Evolutionary conservation across 192 early-diverging fungal species (phyloP).

Genomic region (Chytriomyces confervae): DNA sequence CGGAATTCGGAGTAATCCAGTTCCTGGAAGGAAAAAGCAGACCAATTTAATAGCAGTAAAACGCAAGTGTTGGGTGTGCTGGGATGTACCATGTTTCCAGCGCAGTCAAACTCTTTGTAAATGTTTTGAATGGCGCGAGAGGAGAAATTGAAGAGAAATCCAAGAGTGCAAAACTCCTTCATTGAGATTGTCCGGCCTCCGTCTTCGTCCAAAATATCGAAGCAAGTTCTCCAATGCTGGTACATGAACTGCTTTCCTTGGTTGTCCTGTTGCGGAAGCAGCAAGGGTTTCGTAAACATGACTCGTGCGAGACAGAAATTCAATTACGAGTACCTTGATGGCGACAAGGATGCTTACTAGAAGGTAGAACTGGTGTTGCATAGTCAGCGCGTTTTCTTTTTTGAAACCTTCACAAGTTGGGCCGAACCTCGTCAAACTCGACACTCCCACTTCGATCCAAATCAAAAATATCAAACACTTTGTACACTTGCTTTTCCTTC

Average conservation of each 20-base stretch:
- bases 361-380: conserved; percentile 48
- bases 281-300: neutral
- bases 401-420: neutral
- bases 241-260: conserved; percentile 57
- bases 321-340: conserved; percentile 40
- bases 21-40: conserved; percentile 35
- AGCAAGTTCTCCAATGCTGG: conserved; percentile 57
- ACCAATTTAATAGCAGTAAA: neutral
- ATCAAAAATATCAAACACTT: conserved; percentile 60
- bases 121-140: conserved; percentile 47
- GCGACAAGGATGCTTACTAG: conserved; percentile 57
- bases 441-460: conserved; percentile 54
- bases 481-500: conserved; percentile 44
- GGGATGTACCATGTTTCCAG: conserved; percentile 40
- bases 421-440: conserved; percentile 55
- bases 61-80: neutral
- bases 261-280: conserved; percentile 34
- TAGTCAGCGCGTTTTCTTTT: conserved; percentile 1
- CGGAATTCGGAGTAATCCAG: conserved; percentile 53
- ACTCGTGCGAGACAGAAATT: conserved; percentile 13
- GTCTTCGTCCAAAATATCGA: conserved; percentile 59
- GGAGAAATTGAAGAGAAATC: conserved; percentile 57
- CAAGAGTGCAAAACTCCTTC: conserved; percentile 53
- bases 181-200: conserved; percentile 50
- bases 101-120: conserved; percentile 55